Evolutionary conservation across 768 basidiomycete genomes (phyloP), one percentile per base, ranked within the genome.

Genomic region (Cubamyces sp.): DNA sequence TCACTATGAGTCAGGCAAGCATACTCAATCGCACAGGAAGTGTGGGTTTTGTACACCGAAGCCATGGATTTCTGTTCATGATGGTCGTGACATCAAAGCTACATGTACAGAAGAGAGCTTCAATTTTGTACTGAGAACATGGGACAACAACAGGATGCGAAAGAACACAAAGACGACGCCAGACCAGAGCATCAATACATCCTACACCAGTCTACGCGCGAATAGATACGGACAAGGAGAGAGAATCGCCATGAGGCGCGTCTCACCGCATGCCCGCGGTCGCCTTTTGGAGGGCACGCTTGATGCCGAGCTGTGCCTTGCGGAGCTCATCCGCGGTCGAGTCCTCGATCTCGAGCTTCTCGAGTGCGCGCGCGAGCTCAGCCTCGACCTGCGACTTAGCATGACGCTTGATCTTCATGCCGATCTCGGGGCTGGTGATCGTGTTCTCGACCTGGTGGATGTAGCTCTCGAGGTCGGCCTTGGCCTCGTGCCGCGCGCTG

Each of bases 381-480:
- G 91, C 84, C 84, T 99, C 97, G 68, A 99, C 93, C 76, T 96
- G 92, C 37, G 82, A 76, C 81, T 95, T 95, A 56, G 95, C 92
- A 72, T 95, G 95, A 64, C 96, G 91, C 87, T 98, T 98, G 78
- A 98, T 90, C 82, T 98, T 98, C 89, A 96, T 92, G 73, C 93
- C 92, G 69, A 97, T 92, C 78, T 97, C 96, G 53, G 95, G 95
- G 25, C 91, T 92, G 56, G 94, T 94, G 80, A 98, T 96, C 62
- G 94, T 96, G 74, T 85, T 83, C 84, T 97, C 95, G 71, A 98
- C 94, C 76, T 94, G 92, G 82, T 96, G 94, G 73, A 99, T 84
- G 81, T 98, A 98, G 40, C 94, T 88, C 82, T 99, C 97, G 64
- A 98, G 90, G 78, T 98, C 96, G 50, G 95, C 92, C 79, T 96